Base-by-base conservation (phyloP, 2,329 filamentous ascomycete genomes). In the Fusarium nygamai region DNA sequence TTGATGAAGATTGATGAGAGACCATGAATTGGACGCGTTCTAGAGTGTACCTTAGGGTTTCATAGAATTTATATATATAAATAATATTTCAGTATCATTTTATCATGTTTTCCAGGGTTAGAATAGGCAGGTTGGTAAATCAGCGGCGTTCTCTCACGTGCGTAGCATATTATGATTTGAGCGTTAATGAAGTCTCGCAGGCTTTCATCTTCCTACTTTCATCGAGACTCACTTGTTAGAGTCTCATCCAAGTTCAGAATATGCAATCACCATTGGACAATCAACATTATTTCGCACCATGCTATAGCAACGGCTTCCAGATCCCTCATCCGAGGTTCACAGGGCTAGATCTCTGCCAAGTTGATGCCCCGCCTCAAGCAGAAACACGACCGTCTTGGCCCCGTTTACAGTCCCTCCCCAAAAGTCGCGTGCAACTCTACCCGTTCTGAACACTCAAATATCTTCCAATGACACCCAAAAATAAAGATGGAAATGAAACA, bases 201-300 rank as follows among this genome's bases (percentile, higher is more conserved):
- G 1, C 16, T 17, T 17, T 3, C 20, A 22, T 3, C 3, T 12
- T 8, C 10, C 6, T 3, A 5, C 1, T 31, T 1, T 16, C 4
- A 1, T 3, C 2, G 8, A 19, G 4, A 4, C 3, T 3, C 8
- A 50, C 4, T 9, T 1, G 3, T 8, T 16, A 6, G 7, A 4
- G 6, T 20, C 3, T 8, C 3, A 2, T 20, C 8, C 11, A 6
- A 27, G 8, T 53, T 16, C 17, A 10, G 6, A 0, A 5, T 6
- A 27, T 3, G 5, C n/a, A n/a, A n/a, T n/a, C n/a, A n/a, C n/a
- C n/a, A n/a, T n/a, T n/a, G n/a, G n/a, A n/a, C n/a, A n/a, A n/a
- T n/a, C n/a, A n/a, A n/a, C n/a, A 7, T 19, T 7, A 10, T 6
- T 27, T 20, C 13, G 13, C 19, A 17, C 2, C 3, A 29, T 22